A percentile compares a stretch with the other conserved stretches of the same genome.
These are phyloP conservation scores for Pezicula radicicola DNA, from an alignment of 2,329 filamentous ascomycete genomes.

Conservation along the genomic window DNA sequence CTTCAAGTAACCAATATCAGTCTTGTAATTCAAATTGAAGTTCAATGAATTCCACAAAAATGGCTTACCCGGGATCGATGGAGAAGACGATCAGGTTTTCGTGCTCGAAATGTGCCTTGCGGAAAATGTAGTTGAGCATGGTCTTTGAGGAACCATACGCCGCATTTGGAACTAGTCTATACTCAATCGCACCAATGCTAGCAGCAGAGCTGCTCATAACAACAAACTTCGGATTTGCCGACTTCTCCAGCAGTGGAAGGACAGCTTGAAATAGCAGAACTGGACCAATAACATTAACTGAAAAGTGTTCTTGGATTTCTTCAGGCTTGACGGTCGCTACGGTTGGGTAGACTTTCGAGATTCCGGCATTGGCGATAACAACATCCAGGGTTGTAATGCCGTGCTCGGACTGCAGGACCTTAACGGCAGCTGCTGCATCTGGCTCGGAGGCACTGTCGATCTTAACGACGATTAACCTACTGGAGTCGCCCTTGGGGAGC, in stretches of 20 bases:
- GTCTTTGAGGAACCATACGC: constrained; percentile 42
- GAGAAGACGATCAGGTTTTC: constrained; percentile 30
- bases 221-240: constrained; percentile 30
- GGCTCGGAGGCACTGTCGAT: constrained; percentile 35
- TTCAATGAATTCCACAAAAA: neutral
- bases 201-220: constrained; percentile 28
- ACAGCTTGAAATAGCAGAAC: constrained; percentile 43
- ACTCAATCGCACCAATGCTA: constrained; percentile 15
- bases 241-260: constrained; percentile 33
- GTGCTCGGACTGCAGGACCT: constrained; percentile 24
- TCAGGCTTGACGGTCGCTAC: constrained; percentile 31
- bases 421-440: constrained; percentile 31
- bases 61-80: constrained; percentile 21
- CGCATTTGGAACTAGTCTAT: constrained; percentile 7
- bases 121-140: constrained; percentile 28
- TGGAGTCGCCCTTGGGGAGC: constrained; percentile 33
- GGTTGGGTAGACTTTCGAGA: constrained; percentile 29
- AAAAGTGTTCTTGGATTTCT: constrained; percentile 35
- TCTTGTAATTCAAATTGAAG: neutral
- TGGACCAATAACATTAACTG: constrained; percentile 40
- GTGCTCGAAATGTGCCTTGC: constrained; percentile 34
- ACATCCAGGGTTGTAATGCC: constrained; percentile 43
- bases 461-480: constrained; percentile 37
- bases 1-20: constrained; percentile 7
- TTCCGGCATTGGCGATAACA: constrained; percentile 51